Conservation (phyloP, 495 filamentous ascomycete genomes). For the Astrocystis sublimbata region DNA sequence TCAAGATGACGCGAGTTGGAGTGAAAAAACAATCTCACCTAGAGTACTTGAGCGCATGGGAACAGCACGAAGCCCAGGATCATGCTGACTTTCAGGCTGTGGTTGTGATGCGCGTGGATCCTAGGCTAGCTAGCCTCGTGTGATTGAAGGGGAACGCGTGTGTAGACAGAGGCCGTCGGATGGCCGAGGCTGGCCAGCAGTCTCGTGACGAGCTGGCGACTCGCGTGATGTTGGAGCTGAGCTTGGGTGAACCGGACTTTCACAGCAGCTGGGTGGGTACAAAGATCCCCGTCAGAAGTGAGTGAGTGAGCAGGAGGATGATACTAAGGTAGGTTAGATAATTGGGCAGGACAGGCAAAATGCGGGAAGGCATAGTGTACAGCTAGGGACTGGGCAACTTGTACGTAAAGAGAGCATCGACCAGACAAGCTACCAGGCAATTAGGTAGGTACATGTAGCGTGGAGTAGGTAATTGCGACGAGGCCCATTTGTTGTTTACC, state of each 20-base stretch:
- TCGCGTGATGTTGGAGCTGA: background rate
- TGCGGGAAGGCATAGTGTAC: background rate
- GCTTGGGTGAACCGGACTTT: background rate
- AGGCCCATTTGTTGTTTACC: too few species aligned
- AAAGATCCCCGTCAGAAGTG: background rate
- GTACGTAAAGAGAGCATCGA: conserved; percentile 11
- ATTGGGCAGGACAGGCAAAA: background rate
- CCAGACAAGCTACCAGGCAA: conserved; percentile 8
- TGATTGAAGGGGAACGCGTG: conserved; percentile 8
- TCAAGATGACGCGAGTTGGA: background rate
- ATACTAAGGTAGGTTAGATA: background rate
- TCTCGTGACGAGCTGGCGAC: conserved; percentile 9
- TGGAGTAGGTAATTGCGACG: too few species aligned
- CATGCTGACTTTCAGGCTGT: background rate
- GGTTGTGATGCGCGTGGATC: background rate
- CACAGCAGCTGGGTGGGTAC: background rate
- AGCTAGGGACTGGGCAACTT: conserved; percentile 8
- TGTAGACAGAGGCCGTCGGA: background rate
- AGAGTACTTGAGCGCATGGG: background rate
- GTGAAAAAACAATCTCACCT: background rate
- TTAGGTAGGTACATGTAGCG: too few species aligned
- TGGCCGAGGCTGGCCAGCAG: conserved; percentile 4
- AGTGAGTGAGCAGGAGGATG: background rate
- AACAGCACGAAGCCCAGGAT: background rate
- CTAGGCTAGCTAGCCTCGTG: conserved; percentile 9